Conservation (phyloP, 2,329 filamentous ascomycete genomes). For the Fusarium xyrophilum region DNA sequence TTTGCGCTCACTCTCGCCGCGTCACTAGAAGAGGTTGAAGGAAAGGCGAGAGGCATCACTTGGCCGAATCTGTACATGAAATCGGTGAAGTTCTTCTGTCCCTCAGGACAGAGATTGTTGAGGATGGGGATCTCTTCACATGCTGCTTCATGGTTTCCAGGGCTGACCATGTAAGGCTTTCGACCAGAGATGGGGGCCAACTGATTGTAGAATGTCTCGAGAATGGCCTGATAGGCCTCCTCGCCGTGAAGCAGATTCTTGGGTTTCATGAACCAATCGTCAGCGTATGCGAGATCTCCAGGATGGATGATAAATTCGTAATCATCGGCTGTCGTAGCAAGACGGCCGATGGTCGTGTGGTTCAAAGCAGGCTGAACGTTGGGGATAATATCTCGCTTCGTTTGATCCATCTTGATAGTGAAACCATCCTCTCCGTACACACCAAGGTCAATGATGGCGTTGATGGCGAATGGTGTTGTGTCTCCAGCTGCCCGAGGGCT, state of each 20-base stretch:
- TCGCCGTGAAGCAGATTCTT: slow-evolving; percentile 19
- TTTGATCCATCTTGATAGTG: slow-evolving; percentile 15
- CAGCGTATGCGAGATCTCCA: slow-evolving; percentile 9
- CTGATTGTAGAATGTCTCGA: slow-evolving; percentile 18
- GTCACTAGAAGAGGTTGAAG: slow-evolving; percentile 4
- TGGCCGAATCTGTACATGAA: slow-evolving; percentile 17
- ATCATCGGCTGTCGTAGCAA: slow-evolving; percentile 12
- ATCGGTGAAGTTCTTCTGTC: slow-evolving; percentile 27
- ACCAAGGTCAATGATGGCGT: slow-evolving; percentile 24
- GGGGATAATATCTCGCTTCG: slow-evolving; percentile 14
- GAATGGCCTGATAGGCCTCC: slow-evolving; percentile 17
- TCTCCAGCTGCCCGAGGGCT: slow-evolving; percentile 16
- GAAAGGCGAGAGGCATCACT: slow-evolving; percentile 1
- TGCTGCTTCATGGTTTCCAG: slow-evolving; percentile 18
- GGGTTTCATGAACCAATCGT: slow-evolving; percentile 15
- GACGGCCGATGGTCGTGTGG: slow-evolving; percentile 20
- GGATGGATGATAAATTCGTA: slow-evolving; percentile 26
- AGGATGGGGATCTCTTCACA: slow-evolving; percentile 19
- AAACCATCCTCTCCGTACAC: slow-evolving; percentile 22
- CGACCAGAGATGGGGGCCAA: slow-evolving; percentile 3
- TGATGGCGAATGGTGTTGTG: slow-evolving; percentile 15
- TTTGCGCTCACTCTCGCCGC: slow-evolving; percentile 16
- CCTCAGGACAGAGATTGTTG: slow-evolving; percentile 13
- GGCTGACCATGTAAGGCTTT: slow-evolving; percentile 22
- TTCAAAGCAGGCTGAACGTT: slow-evolving; percentile 13